A percentile compares a stretch with the other conserved stretches of the same genome.
phyloP scores from a whole-genome alignment of 495 filamentous ascomycete species.

The Penicillium pancosmium region DNA sequence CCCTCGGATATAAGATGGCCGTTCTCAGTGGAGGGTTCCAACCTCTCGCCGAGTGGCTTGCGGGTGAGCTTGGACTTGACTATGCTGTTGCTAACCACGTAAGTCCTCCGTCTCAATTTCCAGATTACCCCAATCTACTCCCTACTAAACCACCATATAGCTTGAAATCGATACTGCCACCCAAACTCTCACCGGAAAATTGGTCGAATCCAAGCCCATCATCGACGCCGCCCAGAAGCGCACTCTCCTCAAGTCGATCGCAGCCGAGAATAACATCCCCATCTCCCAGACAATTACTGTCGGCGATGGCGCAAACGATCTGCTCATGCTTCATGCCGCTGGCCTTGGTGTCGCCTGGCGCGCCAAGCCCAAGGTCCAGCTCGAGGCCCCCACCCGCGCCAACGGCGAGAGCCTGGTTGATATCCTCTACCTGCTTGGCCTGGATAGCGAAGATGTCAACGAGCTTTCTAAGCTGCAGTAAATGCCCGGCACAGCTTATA shows the following conservation, averaged over 20 bases:
- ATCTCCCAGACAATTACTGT: slow-evolving; percentile 81
- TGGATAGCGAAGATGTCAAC: slow-evolving; percentile 65
- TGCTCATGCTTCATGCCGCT: slow-evolving; percentile 87
- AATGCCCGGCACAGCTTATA: slow-evolving; percentile 5
- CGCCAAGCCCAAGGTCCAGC: slow-evolving; percentile 90
- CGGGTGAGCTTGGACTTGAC: slow-evolving; percentile 76
- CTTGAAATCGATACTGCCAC: slow-evolving; percentile 68
- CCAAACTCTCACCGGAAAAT: slow-evolving; percentile 76
- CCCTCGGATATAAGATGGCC: slow-evolving; percentile 78
- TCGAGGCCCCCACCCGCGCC: slow-evolving; percentile 76
- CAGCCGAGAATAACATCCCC: slow-evolving; percentile 68
- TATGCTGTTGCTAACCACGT: slow-evolving; percentile 84
- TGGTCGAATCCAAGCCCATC: slow-evolving; percentile 68
- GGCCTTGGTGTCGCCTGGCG: slow-evolving; percentile 92
- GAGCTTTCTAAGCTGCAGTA: slow-evolving; percentile 41
- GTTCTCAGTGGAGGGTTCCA: slow-evolving; percentile 92
- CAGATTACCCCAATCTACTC: background rate
- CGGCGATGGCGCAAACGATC: slow-evolving; percentile 93
- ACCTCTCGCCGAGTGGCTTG: slow-evolving; percentile 85
- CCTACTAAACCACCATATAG: slow-evolving; percentile 28
- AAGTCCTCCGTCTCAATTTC: slow-evolving; percentile 20
- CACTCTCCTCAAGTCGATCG: slow-evolving; percentile 74
- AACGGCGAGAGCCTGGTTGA: slow-evolving; percentile 81
- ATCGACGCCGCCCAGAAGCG: slow-evolving; percentile 82
- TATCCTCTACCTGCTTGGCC: slow-evolving; percentile 81